A percentile compares a stretch with the other conserved stretches of the same genome.
Evolutionary conservation across 2,329 filamentous ascomycete genomes (phyloP).

Genomic region (Cladophialophora carrionii): DNA sequence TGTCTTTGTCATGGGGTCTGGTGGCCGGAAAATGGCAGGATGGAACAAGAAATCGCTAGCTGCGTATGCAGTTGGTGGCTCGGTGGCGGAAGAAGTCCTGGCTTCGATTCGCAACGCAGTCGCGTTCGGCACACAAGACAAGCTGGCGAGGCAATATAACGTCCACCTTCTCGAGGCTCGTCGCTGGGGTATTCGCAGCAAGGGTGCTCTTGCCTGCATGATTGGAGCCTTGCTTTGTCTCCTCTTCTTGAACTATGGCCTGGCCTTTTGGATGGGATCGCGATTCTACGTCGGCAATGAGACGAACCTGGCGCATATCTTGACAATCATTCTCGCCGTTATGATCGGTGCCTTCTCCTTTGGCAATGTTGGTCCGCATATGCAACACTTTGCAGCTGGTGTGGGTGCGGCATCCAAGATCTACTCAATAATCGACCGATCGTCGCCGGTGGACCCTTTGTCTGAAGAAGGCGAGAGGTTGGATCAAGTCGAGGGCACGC

Average conservation of each 20-base stretch:
- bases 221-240: constrained; percentile 80
- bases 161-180: constrained; percentile 72
- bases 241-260: constrained; percentile 82
- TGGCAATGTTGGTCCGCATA: constrained; percentile 82
- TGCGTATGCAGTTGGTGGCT: constrained; percentile 81
- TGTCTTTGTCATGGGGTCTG: constrained; percentile 72
- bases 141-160: constrained; percentile 86
- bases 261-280: constrained; percentile 84
- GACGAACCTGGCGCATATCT: constrained; percentile 68
- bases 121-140: constrained; percentile 91
- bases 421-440: constrained; percentile 87
- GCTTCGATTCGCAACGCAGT: constrained; percentile 90
- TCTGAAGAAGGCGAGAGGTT: constrained; percentile 72
- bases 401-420: constrained; percentile 88
- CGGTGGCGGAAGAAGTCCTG: constrained; percentile 89
- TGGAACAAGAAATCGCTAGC: constrained; percentile 77
- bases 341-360: constrained; percentile 93
- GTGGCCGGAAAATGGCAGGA: constrained; percentile 75
- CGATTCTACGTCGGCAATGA: constrained; percentile 70
- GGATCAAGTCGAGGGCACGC: constrained; percentile 71
- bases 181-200: constrained; percentile 74
- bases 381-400: constrained; percentile 82
- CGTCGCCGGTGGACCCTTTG: constrained; percentile 79
- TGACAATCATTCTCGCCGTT: constrained; percentile 86
- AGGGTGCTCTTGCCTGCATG: constrained; percentile 74